Evolutionary conservation across 768 basidiomycete species (phyloP).

Genomic region (Amanita muscaria): DNA sequence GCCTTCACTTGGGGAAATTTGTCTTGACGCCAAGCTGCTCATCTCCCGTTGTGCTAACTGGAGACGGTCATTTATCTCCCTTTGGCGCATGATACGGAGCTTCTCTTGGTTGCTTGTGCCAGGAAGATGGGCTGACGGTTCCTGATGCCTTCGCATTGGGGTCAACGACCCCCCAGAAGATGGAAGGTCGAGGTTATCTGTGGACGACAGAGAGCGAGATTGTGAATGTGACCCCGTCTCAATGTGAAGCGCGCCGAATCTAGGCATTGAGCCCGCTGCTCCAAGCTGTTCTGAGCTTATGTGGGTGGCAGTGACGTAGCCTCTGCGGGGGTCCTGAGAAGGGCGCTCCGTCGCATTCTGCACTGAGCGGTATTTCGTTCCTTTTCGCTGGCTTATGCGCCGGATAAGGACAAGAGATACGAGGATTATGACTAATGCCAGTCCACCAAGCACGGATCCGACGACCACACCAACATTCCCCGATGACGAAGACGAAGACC

Average conservation of each 20-base stretch:
- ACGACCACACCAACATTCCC: constrained; percentile 12
- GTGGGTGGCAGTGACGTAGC: not conserved
- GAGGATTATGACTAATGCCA: constrained; percentile 12
- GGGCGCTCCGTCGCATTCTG: not conserved
- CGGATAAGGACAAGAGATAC: constrained; percentile 3
- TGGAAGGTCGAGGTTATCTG: not conserved
- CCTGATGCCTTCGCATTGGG: not conserved
- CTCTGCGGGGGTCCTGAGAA: not conserved
- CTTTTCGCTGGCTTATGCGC: not conserved
- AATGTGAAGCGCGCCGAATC: not conserved
- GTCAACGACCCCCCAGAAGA: not conserved
- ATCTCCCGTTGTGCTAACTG: constrained; percentile 1
- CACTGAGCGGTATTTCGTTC: too few relatives aligned
- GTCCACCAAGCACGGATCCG: constrained; percentile 16
- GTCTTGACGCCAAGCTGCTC: not conserved
- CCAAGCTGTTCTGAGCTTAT: too few relatives aligned
- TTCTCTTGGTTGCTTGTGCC: not conserved
- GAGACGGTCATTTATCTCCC: constrained; percentile 3
- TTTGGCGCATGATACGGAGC: constrained; percentile 1
- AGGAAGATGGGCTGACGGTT: not conserved
- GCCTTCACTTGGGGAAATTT: not conserved
- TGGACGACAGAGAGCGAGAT: not conserved
- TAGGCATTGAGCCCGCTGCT: too few relatives aligned
- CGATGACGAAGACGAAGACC: constrained; percentile 1
- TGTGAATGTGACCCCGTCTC: not conserved